Evolutionary conservation across 2,329 filamentous ascomycete genomes (phyloP), one percentile per base, ranked within the genome.

Genomic region (Paraconiothyrium sp.): DNA sequence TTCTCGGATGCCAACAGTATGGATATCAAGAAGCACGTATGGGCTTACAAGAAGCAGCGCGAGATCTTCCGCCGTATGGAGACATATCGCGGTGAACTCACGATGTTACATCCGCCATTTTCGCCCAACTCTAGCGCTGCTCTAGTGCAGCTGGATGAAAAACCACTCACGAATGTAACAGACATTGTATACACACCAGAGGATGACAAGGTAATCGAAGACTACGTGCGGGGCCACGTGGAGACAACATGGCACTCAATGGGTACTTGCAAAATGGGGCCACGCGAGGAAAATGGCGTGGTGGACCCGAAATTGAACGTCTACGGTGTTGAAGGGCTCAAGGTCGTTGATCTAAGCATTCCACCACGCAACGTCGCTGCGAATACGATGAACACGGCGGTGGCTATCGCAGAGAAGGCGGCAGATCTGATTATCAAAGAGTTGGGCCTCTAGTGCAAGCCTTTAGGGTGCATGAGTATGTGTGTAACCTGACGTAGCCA

Each of bases 11-110:
- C 77, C 13, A 76, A 88, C 64, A 83, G 85, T 1, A 74, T 87
- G n/a, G 88, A 90, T 69, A 35, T 89, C 32, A 85, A 85, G 71
- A 86, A 83, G 67, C 83, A 86, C 13, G 67, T 88, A 11, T 90
- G 88, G 87, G 83, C 80, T 0, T 91, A 91, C 79, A 91, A 91
- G 75, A 85, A 84, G 67, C 81, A 83, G n/a, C 86, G 89, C 2
- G 88, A 89, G 73, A 83, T 90, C 57, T 78, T 82, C 24, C 84
- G 88, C 2, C 84, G 87, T 14, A 84, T 86, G 69, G 74, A 81
- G 2, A 79, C 82, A 60, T 89, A 84, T 75, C 75, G 75, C 10
- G 81, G 81, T 32, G 78, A 81, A 62, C 59, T 82, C n/a, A 72
- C 69, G 1, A 67, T 64, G 16, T 70, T 67, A 6, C 80, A 82